Base-by-base conservation (phyloP, 352 stramenopile genomes). In the Thraustotheca clavata region DNA sequence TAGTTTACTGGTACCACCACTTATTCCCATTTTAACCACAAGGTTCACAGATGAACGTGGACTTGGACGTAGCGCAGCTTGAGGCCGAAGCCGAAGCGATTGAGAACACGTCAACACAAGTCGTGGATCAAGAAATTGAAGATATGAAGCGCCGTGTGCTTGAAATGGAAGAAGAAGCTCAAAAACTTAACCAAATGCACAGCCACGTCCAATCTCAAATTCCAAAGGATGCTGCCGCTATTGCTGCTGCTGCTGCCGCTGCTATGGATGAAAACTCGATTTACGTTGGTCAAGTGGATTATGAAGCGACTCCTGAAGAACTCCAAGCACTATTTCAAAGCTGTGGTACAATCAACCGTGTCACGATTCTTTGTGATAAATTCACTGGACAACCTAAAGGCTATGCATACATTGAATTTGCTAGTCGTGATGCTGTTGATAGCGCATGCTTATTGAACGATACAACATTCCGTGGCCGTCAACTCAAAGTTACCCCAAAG, bases 351-450 rank as follows among this genome's bases (percentile, higher is more conserved):
- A 97, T 99, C 48, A 98, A 98, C 71, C 86, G 96, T 54, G 90
- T 99, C 12, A 99, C 96, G 18, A 99, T 99, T 68, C 77, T 98
- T 22, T 98, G 94, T 72, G 94, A 99, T 77, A 98, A 98, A 75
- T 97, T 96, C 68, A 98, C 96, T 20, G 93, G 95, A 36, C 86
- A 95, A 60, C 89, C 92, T 2, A 97, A 98, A 87, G 88, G 95
- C 54, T 97, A 93, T 67, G 91, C 91, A 48, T 98, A 98, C 79
- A 94, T 98, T 59, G 91, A 98, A 70, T 98, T 98, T 55, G 79
- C 81, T 16, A 88, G 90, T 4, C 86, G 79, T 20, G 85, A 95
- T 41, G 76, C 82, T 4, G 88, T 95, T 35, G 86, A 97, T 65
- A 93, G 87, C 54, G 91, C 90, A 1, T 54, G 97, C 14, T 62